phyloP scores from a whole-genome alignment of 352 stramenopile genomes.

The Globisporangium ultimum region DNA sequence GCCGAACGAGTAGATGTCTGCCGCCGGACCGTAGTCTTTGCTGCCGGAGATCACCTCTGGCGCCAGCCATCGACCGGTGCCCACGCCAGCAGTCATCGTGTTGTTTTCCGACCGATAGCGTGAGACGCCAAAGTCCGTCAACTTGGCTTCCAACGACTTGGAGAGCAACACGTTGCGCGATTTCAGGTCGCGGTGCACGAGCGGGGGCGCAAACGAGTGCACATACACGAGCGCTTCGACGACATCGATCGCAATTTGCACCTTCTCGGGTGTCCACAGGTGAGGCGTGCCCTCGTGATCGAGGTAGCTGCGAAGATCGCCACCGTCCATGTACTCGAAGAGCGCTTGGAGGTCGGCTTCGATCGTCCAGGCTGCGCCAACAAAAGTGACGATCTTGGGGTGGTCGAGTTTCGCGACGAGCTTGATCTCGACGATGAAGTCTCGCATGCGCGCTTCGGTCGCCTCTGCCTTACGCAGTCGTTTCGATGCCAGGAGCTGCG shows the following conservation, averaged over 20 bases:
- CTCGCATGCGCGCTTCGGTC: not conserved
- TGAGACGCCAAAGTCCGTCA: conserved; percentile 39
- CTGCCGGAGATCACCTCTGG: conserved; percentile 39
- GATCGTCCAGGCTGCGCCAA: conserved; percentile 11
- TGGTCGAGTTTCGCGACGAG: conserved; percentile 5
- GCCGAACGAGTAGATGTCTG: conserved; percentile 53
- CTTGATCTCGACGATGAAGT: not conserved
- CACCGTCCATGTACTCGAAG: not conserved
- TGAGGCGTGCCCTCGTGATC: not conserved
- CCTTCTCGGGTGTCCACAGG: not conserved
- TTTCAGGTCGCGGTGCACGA: conserved; percentile 66
- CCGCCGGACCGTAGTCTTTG: conserved; percentile 19
- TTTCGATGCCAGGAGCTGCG: not conserved
- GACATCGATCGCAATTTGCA: conserved; percentile 34
- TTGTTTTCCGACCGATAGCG: not conserved
- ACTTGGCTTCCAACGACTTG: conserved; percentile 17
- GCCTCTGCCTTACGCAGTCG: not conserved
- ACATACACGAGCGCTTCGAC: conserved; percentile 57
- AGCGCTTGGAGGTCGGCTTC: not conserved
- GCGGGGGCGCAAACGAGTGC: conserved; percentile 46
- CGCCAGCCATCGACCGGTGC: conserved; percentile 36
- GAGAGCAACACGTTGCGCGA: conserved; percentile 51
- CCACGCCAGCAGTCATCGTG: not conserved
- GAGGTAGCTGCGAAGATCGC: not conserved
- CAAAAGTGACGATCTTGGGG: not conserved